Evolutionary conservation across 257 asterid species (phyloP).

Genomic region (Anisodus tanguticus): DNA sequence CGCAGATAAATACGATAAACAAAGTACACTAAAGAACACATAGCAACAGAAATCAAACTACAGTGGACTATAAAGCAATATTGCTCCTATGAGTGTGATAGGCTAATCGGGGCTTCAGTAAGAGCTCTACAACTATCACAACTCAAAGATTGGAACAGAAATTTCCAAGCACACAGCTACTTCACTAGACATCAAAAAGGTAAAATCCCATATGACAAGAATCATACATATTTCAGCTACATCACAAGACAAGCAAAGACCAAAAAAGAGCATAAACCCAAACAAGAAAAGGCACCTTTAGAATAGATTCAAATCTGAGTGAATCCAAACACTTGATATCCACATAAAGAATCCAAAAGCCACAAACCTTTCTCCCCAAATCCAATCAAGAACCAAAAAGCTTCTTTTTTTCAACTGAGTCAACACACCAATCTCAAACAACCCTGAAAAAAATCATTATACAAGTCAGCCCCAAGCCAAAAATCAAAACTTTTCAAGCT

Average conservation of each 20-base stretch:
- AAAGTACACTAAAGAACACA: too few species aligned
- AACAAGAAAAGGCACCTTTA: slow-evolving; percentile 22
- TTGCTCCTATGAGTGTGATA: too few species aligned
- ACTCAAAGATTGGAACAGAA: background rate
- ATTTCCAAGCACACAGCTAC: background rate
- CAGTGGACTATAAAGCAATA: too few species aligned
- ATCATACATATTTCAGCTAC: slow-evolving; percentile 20
- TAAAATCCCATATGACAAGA: background rate
- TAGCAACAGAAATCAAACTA: too few species aligned
- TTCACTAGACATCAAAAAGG: slow-evolving; percentile 19
- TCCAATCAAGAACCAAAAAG: slow-evolving; percentile 32
- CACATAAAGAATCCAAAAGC: background rate
- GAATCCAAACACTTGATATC: slow-evolving; percentile 24
- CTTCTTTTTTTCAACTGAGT: slow-evolving; percentile 29
- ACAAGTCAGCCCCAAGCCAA: slow-evolving; percentile 34
- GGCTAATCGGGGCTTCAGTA: too few species aligned
- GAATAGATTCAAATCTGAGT: slow-evolving; percentile 27
- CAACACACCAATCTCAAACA: slow-evolving; percentile 13
- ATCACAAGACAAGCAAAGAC: slow-evolving; percentile 3
- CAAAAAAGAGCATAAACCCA: slow-evolving; percentile 14
- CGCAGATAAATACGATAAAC: too few species aligned
- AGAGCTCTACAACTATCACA: too few species aligned
- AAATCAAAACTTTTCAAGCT: background rate
- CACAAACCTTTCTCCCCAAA: background rate
- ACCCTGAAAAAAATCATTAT: slow-evolving; percentile 25